Percentiles rank a stretch among this genome's conserved stretches.
phyloP scores from a whole-genome alignment of 306 rosid genomes.

The Hippophae rhamnoides region DNA sequence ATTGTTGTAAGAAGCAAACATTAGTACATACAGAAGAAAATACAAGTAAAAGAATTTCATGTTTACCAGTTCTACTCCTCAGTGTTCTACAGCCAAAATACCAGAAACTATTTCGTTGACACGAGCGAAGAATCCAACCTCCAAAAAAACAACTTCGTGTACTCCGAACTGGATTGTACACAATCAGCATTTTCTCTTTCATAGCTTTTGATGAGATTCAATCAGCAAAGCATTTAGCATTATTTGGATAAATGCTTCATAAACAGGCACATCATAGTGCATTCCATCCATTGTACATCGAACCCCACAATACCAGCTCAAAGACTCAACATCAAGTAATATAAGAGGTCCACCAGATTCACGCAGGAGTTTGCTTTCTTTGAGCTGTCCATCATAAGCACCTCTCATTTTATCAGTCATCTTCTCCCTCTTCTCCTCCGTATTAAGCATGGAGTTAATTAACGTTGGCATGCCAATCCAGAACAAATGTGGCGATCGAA shows the following conservation, averaged over 20 bases:
- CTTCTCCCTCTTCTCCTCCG: constrained; percentile 75
- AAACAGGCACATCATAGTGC: constrained; percentile 72
- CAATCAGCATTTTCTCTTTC: constrained; percentile 13
- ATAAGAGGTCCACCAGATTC: constrained; percentile 64
- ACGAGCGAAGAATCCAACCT: constrained; percentile 27
- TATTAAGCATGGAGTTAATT: constrained; percentile 78
- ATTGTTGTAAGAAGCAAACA: too few species aligned
- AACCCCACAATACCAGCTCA: constrained; percentile 93
- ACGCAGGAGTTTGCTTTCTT: constrained; percentile 42
- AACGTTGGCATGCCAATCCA: constrained; percentile 82
- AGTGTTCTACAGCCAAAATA: constrained; percentile 16
- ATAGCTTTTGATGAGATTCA: constrained; percentile 91
- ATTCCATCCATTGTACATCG: constrained; percentile 85
- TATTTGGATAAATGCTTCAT: constrained; percentile 73
- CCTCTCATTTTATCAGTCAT: constrained; percentile 59
- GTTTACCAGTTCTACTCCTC: constrained; percentile 29
- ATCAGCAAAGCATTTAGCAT: constrained; percentile 81
- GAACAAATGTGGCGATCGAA: constrained; percentile 60
- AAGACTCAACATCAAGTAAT: constrained; percentile 56
- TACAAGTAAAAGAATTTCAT: too few species aligned
- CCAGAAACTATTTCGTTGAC: constrained; percentile 8
- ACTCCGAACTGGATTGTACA: constrained; percentile 12
- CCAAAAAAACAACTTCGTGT: constrained; percentile 4
- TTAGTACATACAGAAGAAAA: too few species aligned
- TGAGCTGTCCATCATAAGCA: constrained; percentile 48